A percentile compares a stretch with the other conserved stretches of the same genome.
These are phyloP conservation scores for Cryptococcus sp. DNA, from an alignment of 1,284 basidiomycete genomes.

Conservation along the genomic window DNA sequence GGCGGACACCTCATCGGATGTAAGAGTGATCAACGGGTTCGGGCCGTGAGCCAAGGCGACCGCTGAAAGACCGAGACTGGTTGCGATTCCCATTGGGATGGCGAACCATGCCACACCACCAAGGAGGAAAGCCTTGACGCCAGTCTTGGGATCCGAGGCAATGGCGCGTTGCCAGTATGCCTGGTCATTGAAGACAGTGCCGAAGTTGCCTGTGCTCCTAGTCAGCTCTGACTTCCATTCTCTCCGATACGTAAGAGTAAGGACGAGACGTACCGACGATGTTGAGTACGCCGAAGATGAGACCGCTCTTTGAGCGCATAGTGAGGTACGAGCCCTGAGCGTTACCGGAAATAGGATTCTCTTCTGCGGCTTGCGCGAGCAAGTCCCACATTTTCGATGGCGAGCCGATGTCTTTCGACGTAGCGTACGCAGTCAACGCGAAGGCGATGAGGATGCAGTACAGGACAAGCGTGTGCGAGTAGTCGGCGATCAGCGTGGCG, in stretches of 20 bases:
- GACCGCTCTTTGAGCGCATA: conserved; percentile 74
- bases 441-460: conserved; percentile 68
- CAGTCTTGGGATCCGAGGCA: conserved; percentile 76
- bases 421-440: conserved; percentile 71
- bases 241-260: neutral
- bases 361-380: conserved; percentile 54
- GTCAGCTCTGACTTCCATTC: neutral
- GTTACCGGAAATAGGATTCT: conserved; percentile 61
- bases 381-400: conserved; percentile 60
- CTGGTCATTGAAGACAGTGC: conserved; percentile 61
- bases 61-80: conserved; percentile 70
- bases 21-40: conserved; percentile 59
- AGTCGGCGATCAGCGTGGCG: conserved; percentile 57
- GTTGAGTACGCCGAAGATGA: conserved; percentile 88
- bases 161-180: conserved; percentile 75
- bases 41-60: conserved; percentile 66
- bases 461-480: conserved; percentile 76
- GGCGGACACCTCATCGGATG: conserved; percentile 68
- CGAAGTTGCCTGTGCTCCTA: conserved; percentile 64
- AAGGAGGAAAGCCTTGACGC: conserved; percentile 82
- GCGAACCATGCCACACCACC: conserved; percentile 89
- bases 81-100: conserved; percentile 66
- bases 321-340: conserved; percentile 68
- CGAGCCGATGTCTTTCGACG: conserved; percentile 60
- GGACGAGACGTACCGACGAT: conserved; percentile 45